Evolutionary conservation across 164 flowering plant genomes (phyloP), one percentile per base, ranked within the genome.

Genomic region (Berberis vulgaris): DNA sequence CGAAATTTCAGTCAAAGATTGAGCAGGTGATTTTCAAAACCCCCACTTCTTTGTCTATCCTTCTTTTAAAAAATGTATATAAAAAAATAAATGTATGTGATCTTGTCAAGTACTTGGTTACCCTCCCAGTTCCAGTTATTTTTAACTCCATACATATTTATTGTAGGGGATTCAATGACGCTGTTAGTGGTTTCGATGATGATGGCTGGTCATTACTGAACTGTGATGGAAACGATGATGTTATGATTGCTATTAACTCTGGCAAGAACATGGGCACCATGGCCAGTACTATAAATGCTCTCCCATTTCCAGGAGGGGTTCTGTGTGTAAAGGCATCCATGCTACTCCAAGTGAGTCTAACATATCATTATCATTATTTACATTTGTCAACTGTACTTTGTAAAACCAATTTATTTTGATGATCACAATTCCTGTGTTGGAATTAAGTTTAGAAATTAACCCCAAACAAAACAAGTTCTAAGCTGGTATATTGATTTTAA

Each of bases 311-410:
- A 62, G 91, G 94, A 13, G 97, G 97, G 43, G 74, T 93, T 64
- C 82, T 93, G 2, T 93, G 96, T 81, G 98, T 88, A 13, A 90
- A 93, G 76, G 96, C 96, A 57, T 90, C 96, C 41, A 93, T 93
- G 98, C 84, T 90, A 10, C 90, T 93, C 60, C 94, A 87, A 75
- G 98, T 89, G 64, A 74, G 82, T 81, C 11, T 10, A 26, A 52
- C 1, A 26, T 26, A 26, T 26, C 26, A 26, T 26, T 26, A 26
- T 26, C 26, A 26, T 26, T 26, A 26, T 26, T 26, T 26, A 52
- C 54, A 4, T 1, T 10, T 7, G 54, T 26, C n/a, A 4, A 10
- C 54, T 11, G 11, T 52, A 4, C n/a, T 12, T 4, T 52, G 54
- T 11, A 0, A 52, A 52, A 26, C 10, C 54, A 52, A 52, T 10